Conservation (phyloP, 306 rosid species). For the Pachyrhizus erosus region DNA sequence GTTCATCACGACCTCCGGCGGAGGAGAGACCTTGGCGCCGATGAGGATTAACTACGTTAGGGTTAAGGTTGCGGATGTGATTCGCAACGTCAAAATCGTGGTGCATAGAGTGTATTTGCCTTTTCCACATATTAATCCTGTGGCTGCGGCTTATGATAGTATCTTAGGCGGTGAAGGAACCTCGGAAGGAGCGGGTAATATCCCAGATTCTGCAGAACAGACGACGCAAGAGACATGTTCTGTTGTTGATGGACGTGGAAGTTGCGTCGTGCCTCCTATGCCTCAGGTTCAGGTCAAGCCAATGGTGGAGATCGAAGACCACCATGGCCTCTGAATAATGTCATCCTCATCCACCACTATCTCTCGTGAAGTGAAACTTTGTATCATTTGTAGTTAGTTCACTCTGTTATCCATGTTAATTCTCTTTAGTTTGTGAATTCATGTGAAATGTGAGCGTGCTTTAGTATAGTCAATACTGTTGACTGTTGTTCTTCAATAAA, state of each 20-base stretch:
- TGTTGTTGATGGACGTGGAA: slow-evolving; percentile 46
- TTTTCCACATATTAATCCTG: slow-evolving; percentile 67
- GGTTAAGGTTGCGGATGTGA: slow-evolving; percentile 60
- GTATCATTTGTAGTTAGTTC: neutral
- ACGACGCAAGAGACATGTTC: slow-evolving; percentile 50
- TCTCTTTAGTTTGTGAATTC: slow-evolving; percentile 14
- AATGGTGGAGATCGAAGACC: slow-evolving; percentile 71
- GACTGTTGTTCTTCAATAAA: neutral
- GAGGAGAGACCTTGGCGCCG: slow-evolving; percentile 51
- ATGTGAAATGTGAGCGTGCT: slow-evolving; percentile 6
- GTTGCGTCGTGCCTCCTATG: slow-evolving; percentile 52
- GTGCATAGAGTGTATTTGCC: slow-evolving; percentile 70
- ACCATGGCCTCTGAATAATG: slow-evolving; percentile 58
- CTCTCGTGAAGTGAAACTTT: slow-evolving; percentile 32
- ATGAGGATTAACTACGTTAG: slow-evolving; percentile 75
- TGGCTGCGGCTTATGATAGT: slow-evolving; percentile 54
- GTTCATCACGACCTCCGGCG: slow-evolving; percentile 61
- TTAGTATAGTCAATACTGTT: slow-evolving; percentile 3
- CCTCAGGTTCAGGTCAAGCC: slow-evolving; percentile 55
- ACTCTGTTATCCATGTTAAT: neutral
- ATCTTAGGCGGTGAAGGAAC: slow-evolving; percentile 53
- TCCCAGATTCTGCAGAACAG: slow-evolving; percentile 33
- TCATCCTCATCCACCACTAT: neutral
- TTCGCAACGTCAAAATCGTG: slow-evolving; percentile 64
- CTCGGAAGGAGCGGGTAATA: slow-evolving; percentile 33